Evolutionary conservation across 1,139 yeast genomes (phyloP).

Genomic region (Taphrina deformans): DNA sequence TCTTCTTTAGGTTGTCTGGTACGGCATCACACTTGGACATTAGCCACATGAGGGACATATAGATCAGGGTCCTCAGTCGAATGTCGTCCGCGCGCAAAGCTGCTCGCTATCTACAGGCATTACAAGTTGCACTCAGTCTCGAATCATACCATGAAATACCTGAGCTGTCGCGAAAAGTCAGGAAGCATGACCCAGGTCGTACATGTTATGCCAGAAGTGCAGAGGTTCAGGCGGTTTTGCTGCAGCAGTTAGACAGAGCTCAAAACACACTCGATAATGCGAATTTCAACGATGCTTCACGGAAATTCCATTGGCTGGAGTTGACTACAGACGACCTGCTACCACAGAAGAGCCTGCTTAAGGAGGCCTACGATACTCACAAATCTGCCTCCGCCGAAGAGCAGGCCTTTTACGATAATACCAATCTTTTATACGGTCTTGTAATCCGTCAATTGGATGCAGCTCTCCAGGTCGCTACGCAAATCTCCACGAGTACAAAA

Average conservation of each 20-base stretch:
- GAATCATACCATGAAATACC: background rate
- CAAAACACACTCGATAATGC: conserved; percentile 2
- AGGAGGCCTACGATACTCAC: background rate
- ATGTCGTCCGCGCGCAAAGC: conserved; percentile 11
- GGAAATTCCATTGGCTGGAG: conserved; percentile 1
- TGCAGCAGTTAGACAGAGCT: background rate
- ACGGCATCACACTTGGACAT: too few relatives aligned
- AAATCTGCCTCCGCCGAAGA: background rate
- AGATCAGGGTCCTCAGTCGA: too few relatives aligned
- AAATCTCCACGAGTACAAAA: background rate
- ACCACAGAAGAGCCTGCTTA: background rate
- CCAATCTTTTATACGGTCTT: background rate
- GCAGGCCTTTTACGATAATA: background rate
- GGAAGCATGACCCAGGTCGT: background rate
- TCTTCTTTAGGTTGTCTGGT: too few relatives aligned
- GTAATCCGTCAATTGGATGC: conserved; percentile 2
- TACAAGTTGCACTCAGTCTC: background rate
- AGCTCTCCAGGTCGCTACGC: background rate
- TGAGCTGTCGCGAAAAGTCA: conserved; percentile 8
- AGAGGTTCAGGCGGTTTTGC: conserved; percentile 7
- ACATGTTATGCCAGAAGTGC: conserved; percentile 8
- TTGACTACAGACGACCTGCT: background rate
- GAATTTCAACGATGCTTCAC: background rate
- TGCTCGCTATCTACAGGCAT: background rate
- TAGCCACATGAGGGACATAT: too few relatives aligned